Conservation (phyloP, 257 asterid genomes). For the Rehmannia glutinosa region DNA sequence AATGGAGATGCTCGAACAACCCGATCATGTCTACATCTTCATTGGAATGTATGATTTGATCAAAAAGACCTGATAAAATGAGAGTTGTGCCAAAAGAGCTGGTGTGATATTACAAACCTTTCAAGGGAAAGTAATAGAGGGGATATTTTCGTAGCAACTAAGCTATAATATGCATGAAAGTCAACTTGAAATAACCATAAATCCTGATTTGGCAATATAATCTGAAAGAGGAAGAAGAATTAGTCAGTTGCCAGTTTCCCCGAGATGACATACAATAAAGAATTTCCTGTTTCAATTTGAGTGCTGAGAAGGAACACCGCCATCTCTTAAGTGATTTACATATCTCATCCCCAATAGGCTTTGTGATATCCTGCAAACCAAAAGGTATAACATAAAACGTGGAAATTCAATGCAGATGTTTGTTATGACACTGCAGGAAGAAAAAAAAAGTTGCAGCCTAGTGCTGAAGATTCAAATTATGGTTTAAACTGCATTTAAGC, state of each 20-base stretch:
- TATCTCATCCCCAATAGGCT: conserved; percentile 73
- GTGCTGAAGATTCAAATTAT: neutral
- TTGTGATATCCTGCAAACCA: conserved; percentile 76
- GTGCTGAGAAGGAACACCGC: conserved; percentile 84
- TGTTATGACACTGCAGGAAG: neutral
- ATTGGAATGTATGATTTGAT: conserved; percentile 87
- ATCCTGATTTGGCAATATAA: neutral
- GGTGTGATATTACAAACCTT: neutral
- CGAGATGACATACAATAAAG: conserved; percentile 64
- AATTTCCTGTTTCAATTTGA: conserved; percentile 84
- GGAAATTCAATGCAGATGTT: neutral
- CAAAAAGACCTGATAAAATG: conserved; percentile 74
- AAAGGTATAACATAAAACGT: neutral
- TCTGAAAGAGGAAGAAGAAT: neutral
- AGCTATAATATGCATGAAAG: neutral
- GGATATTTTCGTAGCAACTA: neutral
- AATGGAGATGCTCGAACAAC: conserved; percentile 73
- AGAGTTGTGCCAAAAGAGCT: conserved; percentile 7
- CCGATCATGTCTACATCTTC: conserved; percentile 78
- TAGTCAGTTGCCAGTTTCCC: neutral
- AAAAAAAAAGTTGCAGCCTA: neutral
- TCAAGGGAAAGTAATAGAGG: neutral
- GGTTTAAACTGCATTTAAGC: neutral
- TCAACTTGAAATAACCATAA: neutral
- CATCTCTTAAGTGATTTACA: conserved; percentile 72